A percentile compares a stretch with the other conserved stretches of the same genome.
Evolutionary conservation across 1,284 basidiomycete species (phyloP).

Genomic region (Chondrostereum purpureum): DNA sequence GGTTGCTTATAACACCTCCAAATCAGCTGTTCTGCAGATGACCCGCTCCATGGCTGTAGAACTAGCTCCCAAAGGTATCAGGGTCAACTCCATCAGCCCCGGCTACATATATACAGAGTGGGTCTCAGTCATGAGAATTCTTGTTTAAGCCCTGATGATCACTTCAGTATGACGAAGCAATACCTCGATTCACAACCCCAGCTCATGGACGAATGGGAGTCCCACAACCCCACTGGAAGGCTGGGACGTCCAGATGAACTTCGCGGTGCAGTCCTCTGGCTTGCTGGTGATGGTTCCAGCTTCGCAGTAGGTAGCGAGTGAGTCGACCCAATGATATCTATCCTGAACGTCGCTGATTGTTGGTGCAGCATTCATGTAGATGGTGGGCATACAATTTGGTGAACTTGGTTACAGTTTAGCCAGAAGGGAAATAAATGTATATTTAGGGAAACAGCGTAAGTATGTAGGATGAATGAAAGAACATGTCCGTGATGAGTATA

Average conservation of each 20-base stretch:
- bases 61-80: slow-evolving; percentile 62
- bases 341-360: slow-evolving; percentile 6
- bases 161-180: slow-evolving; percentile 65
- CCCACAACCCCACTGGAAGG: slow-evolving; percentile 67
- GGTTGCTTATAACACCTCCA: slow-evolving; percentile 77
- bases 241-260: slow-evolving; percentile 73
- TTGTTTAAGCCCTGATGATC: background rate
- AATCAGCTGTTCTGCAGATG: slow-evolving; percentile 80
- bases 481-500: background rate
- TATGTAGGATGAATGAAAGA: background rate
- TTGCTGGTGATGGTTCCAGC: slow-evolving; percentile 70
- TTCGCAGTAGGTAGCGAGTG: slow-evolving; percentile 76
- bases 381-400: slow-evolving; percentile 71
- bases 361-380: slow-evolving; percentile 55
- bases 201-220: slow-evolving; percentile 67
- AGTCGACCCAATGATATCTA: slow-evolving; percentile 22
- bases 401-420: background rate
- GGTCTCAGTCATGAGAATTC: slow-evolving; percentile 18
- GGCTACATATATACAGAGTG: slow-evolving; percentile 73
- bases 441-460: background rate
- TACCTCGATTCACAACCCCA: slow-evolving; percentile 68
- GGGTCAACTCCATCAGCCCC: slow-evolving; percentile 70
- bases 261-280: slow-evolving; percentile 70
- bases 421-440: background rate
- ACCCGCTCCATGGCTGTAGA: slow-evolving; percentile 81